Base-by-base conservation (phyloP, 1,284 basidiomycete species). In the Cryptococcus sp. region DNA sequence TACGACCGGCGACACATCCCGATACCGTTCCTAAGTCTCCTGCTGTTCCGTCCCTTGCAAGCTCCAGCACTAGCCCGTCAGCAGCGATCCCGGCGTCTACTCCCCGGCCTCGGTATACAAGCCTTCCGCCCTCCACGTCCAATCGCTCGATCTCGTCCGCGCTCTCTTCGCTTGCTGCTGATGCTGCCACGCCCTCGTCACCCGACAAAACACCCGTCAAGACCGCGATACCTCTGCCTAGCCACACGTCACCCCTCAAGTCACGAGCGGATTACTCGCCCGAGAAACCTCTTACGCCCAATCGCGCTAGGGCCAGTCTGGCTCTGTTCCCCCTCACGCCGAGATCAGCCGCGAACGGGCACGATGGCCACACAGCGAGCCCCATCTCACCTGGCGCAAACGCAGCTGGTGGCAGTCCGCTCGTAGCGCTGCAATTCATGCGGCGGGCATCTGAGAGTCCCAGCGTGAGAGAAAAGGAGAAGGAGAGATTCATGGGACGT, bases 391-490 rank as follows among this genome's bases (percentile, higher is more conserved):
- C 38, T n/a, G 27, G 17, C n/a, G 20, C 20, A 5, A 39, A 35
- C 11, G 39, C 16, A n/a, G 23, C 40, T 3, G 39, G 19, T 22
- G 57, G 57, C 3, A 69, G 67, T 23, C 70, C 74, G 5, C 52
- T 77, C 16, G 55, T 69, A 5, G 69, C 74, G 0, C 56, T 77
- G 7, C 67, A 73, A 17, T 73, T 74, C 54, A 69, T 78, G 50
- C 61, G 69, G 27, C 71, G 69, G 48, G 76, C 76, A 13, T 70
- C 69, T 23, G 73, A 78, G 41, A 71, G 68, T 41, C 74, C 76
- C 1, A 58, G 58, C 6, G 58, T 70, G n/a, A 58, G 72, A 30
- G 68, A 73, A 30, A 66, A 60, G 47, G 74, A 78, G 61, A 70
- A 72, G 47, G 70, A 71, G 59, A 45, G 27, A 25, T 58, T 64